Evolutionary conservation across 2,329 filamentous ascomycete genomes (phyloP).

Genomic region (Clathrospora elynae): DNA sequence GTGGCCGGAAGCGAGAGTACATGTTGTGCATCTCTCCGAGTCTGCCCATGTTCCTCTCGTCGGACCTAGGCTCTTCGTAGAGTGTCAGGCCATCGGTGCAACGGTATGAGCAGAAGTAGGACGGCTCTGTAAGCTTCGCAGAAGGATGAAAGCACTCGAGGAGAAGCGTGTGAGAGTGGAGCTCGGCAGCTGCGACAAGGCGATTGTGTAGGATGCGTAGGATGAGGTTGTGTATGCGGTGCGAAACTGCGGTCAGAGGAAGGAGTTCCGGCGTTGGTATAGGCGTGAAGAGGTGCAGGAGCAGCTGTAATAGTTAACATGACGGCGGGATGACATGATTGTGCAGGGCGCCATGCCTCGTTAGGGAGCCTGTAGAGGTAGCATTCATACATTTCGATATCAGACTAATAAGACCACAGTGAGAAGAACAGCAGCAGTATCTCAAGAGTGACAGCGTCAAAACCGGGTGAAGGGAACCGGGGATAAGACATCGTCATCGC

Average conservation of each 20-base stretch:
- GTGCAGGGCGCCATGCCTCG: constrained; percentile 32
- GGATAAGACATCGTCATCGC: constrained; percentile 42
- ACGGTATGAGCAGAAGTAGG: constrained; percentile 70
- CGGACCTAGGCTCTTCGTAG: constrained; percentile 46
- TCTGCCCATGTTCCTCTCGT: constrained; percentile 35
- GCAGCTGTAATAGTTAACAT: constrained; percentile 42
- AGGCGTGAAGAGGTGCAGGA: constrained; percentile 51
- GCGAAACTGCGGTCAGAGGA: constrained; percentile 63
- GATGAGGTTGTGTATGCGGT: constrained; percentile 67
- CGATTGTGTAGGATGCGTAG: constrained; percentile 68
- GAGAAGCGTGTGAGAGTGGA: constrained; percentile 69
- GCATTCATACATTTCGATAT: constrained; percentile 32
- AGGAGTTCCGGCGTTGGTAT: constrained; percentile 54
- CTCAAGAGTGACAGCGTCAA: constrained; percentile 4
- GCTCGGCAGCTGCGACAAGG: constrained; percentile 62
- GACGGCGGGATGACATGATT: neutral
- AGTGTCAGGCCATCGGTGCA: constrained; percentile 65
- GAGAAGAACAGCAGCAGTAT: neutral
- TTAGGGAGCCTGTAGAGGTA: constrained; percentile 47
- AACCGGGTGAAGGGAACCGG: constrained; percentile 27
- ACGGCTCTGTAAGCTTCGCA: constrained; percentile 70
- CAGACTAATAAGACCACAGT: neutral
- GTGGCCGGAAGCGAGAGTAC: constrained; percentile 74
- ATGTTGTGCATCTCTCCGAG: constrained; percentile 60
- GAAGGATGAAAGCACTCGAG: constrained; percentile 80